A percentile compares a stretch with the other conserved stretches of the same genome.
Evolutionary conservation across 2,329 filamentous ascomycete genomes (phyloP).

Genomic region (Talaromyces sp.): DNA sequence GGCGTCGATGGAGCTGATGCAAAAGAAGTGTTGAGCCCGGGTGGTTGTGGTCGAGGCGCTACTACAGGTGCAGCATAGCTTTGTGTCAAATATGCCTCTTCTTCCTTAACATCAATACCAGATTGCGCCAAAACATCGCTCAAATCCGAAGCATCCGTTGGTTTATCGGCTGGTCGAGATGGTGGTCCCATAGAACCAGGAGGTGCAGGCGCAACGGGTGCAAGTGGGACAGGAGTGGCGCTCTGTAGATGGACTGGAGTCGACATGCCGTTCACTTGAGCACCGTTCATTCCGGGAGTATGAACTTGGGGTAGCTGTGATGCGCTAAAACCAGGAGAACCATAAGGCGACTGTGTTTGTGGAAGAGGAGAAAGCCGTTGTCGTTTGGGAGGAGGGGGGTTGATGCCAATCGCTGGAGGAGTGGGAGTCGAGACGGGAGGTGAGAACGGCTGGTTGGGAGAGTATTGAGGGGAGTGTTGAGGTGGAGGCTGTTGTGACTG

Average conservation of each 20-base stretch:
- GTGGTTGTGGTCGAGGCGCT: conserved; percentile 43
- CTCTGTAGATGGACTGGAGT: conserved; percentile 33
- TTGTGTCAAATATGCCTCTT: conserved; percentile 74
- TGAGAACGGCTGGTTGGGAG: conserved; percentile 49
- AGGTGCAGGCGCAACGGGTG: conserved; percentile 22
- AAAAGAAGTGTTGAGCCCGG: conserved; percentile 44
- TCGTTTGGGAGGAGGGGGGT: conserved; percentile 71
- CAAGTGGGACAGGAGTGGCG: conserved; percentile 16
- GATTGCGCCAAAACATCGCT: conserved; percentile 81
- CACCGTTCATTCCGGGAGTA: conserved; percentile 33
- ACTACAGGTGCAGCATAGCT: conserved; percentile 40
- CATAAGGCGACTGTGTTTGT: conserved; percentile 59
- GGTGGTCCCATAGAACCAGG: conserved; percentile 60
- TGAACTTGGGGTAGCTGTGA: conserved; percentile 44
- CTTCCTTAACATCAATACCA: conserved; percentile 80
- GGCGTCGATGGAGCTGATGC: conserved; percentile 40
- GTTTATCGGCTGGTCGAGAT: conserved; percentile 54
- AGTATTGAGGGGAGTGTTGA: conserved; percentile 43
- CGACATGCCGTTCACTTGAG: conserved; percentile 54
- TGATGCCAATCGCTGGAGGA: conserved; percentile 48
- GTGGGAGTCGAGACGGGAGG: conserved; percentile 59
- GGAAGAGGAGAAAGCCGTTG: conserved; percentile 67
- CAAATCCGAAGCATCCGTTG: conserved; percentile 62
- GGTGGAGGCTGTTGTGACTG: conserved; percentile 45
- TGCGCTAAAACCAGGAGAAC: conserved; percentile 56